Evolutionary conservation across 139 green algal genomes (phyloP).

Genomic region (Coelastrella sp.): DNA sequence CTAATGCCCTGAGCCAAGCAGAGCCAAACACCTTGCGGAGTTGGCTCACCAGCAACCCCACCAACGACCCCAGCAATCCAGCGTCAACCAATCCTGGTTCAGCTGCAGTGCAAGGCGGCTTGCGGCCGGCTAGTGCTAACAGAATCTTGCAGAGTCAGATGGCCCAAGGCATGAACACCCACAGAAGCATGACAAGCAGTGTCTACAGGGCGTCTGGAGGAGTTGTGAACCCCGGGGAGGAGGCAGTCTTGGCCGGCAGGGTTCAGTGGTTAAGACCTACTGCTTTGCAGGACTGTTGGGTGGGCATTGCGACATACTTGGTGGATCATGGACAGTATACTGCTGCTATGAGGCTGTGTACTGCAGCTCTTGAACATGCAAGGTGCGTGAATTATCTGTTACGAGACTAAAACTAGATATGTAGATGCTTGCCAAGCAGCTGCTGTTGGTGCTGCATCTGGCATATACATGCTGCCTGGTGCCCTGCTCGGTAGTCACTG

Average conservation of each 20-base stretch:
- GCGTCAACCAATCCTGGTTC: not conserved
- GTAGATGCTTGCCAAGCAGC: no score
- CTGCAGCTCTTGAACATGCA: not conserved
- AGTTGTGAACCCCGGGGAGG: not conserved
- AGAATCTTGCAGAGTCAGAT: not conserved
- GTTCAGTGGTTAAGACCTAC: not conserved
- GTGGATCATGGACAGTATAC: conserved; percentile 35
- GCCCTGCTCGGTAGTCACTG: no score
- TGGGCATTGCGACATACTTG: conserved; percentile 7
- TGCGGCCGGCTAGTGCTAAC: not conserved
- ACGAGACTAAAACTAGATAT: no score
- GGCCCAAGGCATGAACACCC: not conserved
- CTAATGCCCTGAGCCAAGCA: not conserved
- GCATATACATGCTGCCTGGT: no score
- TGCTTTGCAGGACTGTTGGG: not conserved
- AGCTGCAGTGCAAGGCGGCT: not conserved
- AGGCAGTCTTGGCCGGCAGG: not conserved
- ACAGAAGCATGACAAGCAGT: not conserved
- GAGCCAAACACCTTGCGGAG: not conserved
- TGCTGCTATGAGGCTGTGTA: not conserved
- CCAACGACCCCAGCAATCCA: no score
- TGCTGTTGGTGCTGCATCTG: no score
- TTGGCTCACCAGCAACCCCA: conserved; percentile 1
- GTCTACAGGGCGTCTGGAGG: not conserved
- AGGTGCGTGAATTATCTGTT: not conserved